Evolutionary conservation across 805 yeast genomes (phyloP), one percentile per base, ranked within the genome.

Genomic region (Scheffersomyces amazonensis): DNA sequence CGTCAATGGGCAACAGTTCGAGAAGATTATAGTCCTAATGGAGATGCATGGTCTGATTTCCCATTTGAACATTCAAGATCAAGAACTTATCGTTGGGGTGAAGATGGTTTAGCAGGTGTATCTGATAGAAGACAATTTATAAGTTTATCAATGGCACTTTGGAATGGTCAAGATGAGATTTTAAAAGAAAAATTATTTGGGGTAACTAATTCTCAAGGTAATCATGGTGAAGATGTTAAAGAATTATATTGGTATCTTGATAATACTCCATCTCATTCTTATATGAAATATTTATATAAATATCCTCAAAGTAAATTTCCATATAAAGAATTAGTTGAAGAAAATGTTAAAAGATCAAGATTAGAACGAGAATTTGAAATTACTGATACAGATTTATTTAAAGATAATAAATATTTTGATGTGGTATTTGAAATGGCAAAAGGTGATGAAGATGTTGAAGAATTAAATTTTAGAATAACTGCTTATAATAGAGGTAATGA

Each of bases 201-300:
- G 2, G 75, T 88, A 28, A 88, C 96, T 19, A 95, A 95, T 36
- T 88, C 87, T 11, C 90, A 89, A 58, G 97, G 96, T 10, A 90
- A 90, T 59, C 97, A 89, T 60, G 97, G 97, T 39, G 97, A 89
- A 58, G 97, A 89, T 59, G 96, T 87, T 43, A 89, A 89, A 64
- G 95, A 86, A 54, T 60, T 81, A 48, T 86, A 86, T 58, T 89
- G 80, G 57, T 88, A 89, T 54, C 71, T 89, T 43, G 97, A 89
- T 64, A 89, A 87, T 63, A 86, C 95, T 10, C 97, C 97, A 6
- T 76, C 96, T 5, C 96, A 89, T 64, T 82, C 95, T 24, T 89
- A 88, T 64, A 84, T 87, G 85, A 89, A 90, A 68, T 87, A 82
- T 50, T 71, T 87, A 41, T 89, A 89, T 75, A 90, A 90, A 69